phyloP scores from a whole-genome alignment of 2,329 filamentous ascomycete genomes.

The Ophiostoma populinum region DNA sequence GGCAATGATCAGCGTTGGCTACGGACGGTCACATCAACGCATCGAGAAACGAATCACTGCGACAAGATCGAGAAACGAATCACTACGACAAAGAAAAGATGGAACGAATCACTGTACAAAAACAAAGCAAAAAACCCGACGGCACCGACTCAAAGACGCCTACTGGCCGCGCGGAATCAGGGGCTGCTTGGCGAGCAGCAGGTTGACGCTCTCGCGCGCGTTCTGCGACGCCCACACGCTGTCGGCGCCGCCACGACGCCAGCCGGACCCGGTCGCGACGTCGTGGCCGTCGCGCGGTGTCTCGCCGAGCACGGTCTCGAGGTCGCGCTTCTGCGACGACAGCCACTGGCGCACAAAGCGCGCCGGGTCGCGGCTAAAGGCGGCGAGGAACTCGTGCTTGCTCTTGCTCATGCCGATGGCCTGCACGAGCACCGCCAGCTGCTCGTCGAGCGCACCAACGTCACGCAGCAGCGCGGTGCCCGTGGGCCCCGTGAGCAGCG shows the following conservation, averaged over 20 bases:
- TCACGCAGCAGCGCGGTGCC: conserved; percentile 59
- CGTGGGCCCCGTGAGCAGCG: conserved; percentile 50
- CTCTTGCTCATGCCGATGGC: conserved; percentile 72
- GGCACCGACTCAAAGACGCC: neutral
- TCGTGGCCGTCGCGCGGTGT: conserved; percentile 39
- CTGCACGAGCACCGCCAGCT: conserved; percentile 68
- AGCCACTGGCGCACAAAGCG: conserved; percentile 78
- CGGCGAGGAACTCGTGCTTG: conserved; percentile 74
- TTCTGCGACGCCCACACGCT: conserved; percentile 41
- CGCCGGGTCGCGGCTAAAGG: conserved; percentile 64
- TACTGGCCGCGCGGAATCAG: conserved; percentile 11
- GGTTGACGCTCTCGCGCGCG: conserved; percentile 44
- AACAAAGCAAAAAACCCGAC: neutral
- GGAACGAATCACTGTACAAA: neutral
- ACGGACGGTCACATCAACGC: too few relatives aligned
- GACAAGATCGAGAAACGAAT: too few relatives aligned
- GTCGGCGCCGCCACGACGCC: conserved; percentile 41
- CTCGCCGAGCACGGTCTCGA: conserved; percentile 78
- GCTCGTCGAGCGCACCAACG: conserved; percentile 64
- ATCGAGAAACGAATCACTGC: too few relatives aligned
- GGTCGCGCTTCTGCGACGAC: conserved; percentile 74
- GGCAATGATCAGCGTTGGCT: too few relatives aligned
- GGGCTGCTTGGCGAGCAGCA: conserved; percentile 37
- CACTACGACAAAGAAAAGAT: too few relatives aligned
- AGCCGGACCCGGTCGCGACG: conserved; percentile 17